Base-by-base conservation (phyloP, 1,284 basidiomycete genomes). In the Sporisorium reilianum region DNA sequence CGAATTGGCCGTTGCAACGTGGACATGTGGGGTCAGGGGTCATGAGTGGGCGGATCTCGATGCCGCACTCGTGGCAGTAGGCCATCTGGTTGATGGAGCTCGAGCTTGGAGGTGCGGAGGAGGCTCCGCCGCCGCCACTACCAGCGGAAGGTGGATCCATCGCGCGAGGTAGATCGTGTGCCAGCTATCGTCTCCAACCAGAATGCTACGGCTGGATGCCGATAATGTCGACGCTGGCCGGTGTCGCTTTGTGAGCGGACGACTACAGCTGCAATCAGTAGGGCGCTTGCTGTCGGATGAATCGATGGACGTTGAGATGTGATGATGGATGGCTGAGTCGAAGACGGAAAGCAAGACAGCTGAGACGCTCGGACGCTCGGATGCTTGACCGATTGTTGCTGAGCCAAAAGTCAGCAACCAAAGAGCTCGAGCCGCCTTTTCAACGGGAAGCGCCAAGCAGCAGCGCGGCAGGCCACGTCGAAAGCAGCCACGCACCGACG, bases 21-120 rank as follows among this genome's bases (percentile, higher is more conserved):
- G 78, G 78, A 45, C 80, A 81, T 14, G 74, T 74, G 16, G 77
- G 78, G 32, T 77, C 69, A 14, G 77, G 78, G 3, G 68, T 74
- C 64, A 74, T 73, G 40, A 80, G 64, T 0, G 79, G 79, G 16
- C 68, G 59, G n/a, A 79, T 77, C 46, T 80, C 79, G 52, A 76
- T 75, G 14, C 51, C 58, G 60, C 80, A 81, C 50, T 79, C 65
- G 48, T 79, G 77, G 55, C 80, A 81, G 45, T 61, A 73, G n/a
- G 75, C 75, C 75, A 77, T 77, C 55, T 64, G 62, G 32, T 66
- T 65, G 65, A 69, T 53, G 23, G 56, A 38, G 46, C 30, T 52
- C 5, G 55, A 57, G 14, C 52, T 57, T 16, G 32, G 54, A 16
- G 32, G 5, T 54, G 40, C 28, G 4, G 52, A 40, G 28, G 46